These are phyloP conservation scores for Alternaria incomplexa DNA, from an alignment of 2,329 filamentous ascomycete genomes.

Conservation along the genomic window DNA sequence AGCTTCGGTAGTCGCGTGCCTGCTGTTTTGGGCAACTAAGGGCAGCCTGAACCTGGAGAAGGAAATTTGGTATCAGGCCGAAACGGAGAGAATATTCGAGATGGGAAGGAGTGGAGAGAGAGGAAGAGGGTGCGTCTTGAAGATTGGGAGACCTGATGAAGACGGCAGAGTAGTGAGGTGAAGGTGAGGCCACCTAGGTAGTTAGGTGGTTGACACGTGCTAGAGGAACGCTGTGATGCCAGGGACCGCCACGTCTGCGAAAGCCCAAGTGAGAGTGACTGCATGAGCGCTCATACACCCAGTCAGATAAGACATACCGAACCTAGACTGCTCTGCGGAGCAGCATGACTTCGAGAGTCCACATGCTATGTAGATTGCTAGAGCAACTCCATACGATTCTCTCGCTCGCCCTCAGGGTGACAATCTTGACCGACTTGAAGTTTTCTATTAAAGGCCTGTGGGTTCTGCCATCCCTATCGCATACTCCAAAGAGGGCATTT, in stretches of 20 bases:
- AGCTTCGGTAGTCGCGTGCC: not conserved
- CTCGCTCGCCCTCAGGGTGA: too few relatives aligned
- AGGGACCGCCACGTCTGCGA: not conserved
- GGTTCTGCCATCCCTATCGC: not conserved
- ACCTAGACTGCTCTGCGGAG: too few relatives aligned
- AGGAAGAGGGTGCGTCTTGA: not conserved
- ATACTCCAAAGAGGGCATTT: not conserved
- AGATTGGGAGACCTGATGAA: not conserved
- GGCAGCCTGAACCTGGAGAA: not conserved
- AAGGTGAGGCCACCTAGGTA: not conserved
- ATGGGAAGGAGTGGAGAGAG: not conserved
- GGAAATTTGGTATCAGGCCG: not conserved
- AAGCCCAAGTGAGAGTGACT: not conserved
- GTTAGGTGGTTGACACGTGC: not conserved
- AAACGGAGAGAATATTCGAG: not conserved
- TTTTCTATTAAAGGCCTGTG: not conserved
- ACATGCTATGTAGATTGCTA: rapidly evolving
- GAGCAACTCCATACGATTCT: not conserved
- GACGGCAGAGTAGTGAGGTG: not conserved
- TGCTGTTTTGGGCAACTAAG: not conserved
- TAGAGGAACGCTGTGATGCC: not conserved
- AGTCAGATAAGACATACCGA: too few relatives aligned
- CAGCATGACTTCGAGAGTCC: not conserved
- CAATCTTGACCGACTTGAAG: too few relatives aligned
- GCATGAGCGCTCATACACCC: not conserved